Percentiles rank a stretch among this genome's conserved stretches.
Evolutionary conservation across 2,329 filamentous ascomycete genomes (phyloP).

Genomic region (Colletotrichum sp.): DNA sequence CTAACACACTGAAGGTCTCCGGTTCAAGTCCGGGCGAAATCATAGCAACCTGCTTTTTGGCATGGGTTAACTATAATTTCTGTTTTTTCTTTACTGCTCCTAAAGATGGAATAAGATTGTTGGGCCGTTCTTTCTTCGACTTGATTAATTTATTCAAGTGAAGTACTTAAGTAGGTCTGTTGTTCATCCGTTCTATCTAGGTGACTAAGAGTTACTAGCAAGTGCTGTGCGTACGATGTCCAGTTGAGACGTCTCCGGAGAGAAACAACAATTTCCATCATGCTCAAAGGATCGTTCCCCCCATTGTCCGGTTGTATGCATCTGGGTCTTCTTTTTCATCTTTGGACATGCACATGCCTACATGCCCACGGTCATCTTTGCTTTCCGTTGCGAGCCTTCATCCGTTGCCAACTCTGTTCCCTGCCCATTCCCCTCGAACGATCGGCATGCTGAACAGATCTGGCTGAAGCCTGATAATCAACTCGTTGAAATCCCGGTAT

Average conservation of each 20-base stretch:
- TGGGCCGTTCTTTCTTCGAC: neutral
- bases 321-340: neutral
- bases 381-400: neutral
- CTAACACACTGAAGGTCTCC: constrained; percentile 38
- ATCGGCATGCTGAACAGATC: neutral
- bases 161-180: neutral
- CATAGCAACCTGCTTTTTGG: neutral
- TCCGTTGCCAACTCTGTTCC: neutral
- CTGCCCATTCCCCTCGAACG: neutral
- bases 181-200: neutral
- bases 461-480: neutral
- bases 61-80: too few species aligned
- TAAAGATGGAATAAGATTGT: neutral
- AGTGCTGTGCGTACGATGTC: neutral
- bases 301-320: neutral
- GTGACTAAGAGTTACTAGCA: neutral
- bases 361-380: neutral
- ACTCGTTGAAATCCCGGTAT: neutral
- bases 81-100: neutral
- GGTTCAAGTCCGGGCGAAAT: constrained; percentile 19
- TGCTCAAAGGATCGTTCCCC: neutral
- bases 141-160: neutral
- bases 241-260: neutral
- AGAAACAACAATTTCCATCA: neutral
- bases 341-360: neutral